Base-by-base conservation (phyloP, 129 eudicot species). In the Flaveria brownii region DNA sequence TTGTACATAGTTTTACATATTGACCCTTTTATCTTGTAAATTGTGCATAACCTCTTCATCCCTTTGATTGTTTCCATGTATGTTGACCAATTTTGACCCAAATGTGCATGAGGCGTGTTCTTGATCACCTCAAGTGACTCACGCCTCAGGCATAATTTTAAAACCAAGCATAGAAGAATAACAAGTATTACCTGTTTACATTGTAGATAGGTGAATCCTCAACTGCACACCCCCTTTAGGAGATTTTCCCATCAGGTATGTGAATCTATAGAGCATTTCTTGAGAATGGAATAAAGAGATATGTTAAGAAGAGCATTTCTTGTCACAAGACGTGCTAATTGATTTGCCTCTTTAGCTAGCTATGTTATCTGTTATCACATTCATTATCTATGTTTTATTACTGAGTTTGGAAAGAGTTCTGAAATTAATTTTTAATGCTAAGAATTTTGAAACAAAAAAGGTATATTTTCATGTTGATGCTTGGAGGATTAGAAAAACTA, bases 171-270 rank as follows among this genome's bases (percentile, higher is more conserved):
- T 36, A 36, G 6, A 36, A 72, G 71, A 54, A 17, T 22, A 36
- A 18, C 20, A 72, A 0, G 77, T 18, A 72, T 55, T 33, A 26
- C 36, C 76, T 72, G 54, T 72, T 33, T 55, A 54, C 33, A 72
- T 55, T 20, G 23, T 72, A 18, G 77, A 17, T 43, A 17, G 50
- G 51, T 36, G 17, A 15, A 20, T 52, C 17, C 33, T 33, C 51
- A 6, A 55, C 39, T 4, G 6, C 20, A 9, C 76, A 54, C 2
- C 33, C 66, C 33, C 18, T 30, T 36, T 33, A 72, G 76, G 66
- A 2, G 14, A 18, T 20, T 72, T 55, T 36, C 66, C 14, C 17
- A 18, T 36, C 41, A 13, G n/a, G 28, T 50, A 55, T 36, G 26
- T 16, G 41, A 36, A 5, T 72, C 14, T 39, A 7, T 72, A 17